Conservation (phyloP, 257 asterid species). For the Solanum corneliomulleri region DNA sequence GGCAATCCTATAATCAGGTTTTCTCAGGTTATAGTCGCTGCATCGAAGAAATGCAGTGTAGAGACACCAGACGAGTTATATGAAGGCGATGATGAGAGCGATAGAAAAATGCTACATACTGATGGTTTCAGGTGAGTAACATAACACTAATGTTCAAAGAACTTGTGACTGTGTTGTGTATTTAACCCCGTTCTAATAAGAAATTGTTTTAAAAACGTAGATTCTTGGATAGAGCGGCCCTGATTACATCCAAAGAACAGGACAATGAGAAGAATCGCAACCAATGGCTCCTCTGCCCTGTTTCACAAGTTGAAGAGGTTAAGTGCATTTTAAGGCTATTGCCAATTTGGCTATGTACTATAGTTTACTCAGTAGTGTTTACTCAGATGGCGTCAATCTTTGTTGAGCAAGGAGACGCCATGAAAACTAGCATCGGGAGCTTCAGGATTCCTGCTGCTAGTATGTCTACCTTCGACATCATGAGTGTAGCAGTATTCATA, state of each 20-base stretch:
- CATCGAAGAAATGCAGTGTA: slow-evolving; percentile 40
- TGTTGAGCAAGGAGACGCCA: slow-evolving; percentile 92
- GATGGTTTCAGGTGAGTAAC: slow-evolving; percentile 73
- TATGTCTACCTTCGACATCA: slow-evolving; percentile 89
- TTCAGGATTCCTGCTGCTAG: slow-evolving; percentile 88
- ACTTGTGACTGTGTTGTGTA: not conserved
- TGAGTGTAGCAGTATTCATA: slow-evolving; percentile 72
- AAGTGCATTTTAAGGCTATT: slow-evolving; percentile 69
- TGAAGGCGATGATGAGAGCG: slow-evolving; percentile 16
- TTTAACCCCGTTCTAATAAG: not conserved
- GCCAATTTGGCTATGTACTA: slow-evolving; percentile 97
- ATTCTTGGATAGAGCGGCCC: slow-evolving; percentile 79
- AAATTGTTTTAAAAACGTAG: slow-evolving; percentile 9
- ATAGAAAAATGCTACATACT: slow-evolving; percentile 70
- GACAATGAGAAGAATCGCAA: slow-evolving; percentile 24
- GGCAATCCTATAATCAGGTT: slow-evolving; percentile 83
- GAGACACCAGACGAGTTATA: slow-evolving; percentile 23
- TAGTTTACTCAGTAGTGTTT: slow-evolving; percentile 79
- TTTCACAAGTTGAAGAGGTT: slow-evolving; percentile 94
- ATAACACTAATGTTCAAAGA: not conserved
- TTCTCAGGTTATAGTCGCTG: slow-evolving; percentile 69
- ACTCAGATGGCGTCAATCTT: slow-evolving; percentile 97
- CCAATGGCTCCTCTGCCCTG: slow-evolving; percentile 77
- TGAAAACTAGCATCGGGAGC: slow-evolving; percentile 49
- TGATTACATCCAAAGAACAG: slow-evolving; percentile 44